phyloP scores from a whole-genome alignment of 371 early-diverging fungal genomes.

The Lichtheimia corymbifera region DNA sequence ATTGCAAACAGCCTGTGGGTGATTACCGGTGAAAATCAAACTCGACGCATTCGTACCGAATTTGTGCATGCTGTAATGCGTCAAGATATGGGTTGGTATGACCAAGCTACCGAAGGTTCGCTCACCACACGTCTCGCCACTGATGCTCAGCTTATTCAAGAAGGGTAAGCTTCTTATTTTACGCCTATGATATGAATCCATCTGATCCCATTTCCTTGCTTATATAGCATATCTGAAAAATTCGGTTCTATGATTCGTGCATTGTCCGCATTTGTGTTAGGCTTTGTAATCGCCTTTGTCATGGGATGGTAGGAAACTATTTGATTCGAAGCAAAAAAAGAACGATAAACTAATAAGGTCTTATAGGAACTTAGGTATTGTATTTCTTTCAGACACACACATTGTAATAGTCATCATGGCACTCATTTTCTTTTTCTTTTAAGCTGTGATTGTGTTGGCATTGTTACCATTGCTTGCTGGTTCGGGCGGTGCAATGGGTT shows the following conservation, averaged over 20 bases:
- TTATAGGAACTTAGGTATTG: conserved; percentile 62
- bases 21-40: conserved; percentile 16
- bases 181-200: no score
- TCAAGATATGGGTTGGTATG: conserved; percentile 89
- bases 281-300: conserved; percentile 76
- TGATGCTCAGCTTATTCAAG: conserved; percentile 69
- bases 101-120: conserved; percentile 61
- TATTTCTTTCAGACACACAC: conserved; percentile 60
- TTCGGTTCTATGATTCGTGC: conserved; percentile 64
- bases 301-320: conserved; percentile 65
- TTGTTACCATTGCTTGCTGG: conserved; percentile 53
- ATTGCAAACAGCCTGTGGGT: conserved; percentile 23
- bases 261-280: conserved; percentile 69
- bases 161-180: conserved; percentile 38
- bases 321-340: no score
- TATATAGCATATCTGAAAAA: conserved; percentile 75
- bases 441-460: conserved; percentile 75
- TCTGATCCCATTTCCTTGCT: no score
- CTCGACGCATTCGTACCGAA: conserved; percentile 52
- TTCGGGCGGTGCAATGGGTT: conserved; percentile 55
- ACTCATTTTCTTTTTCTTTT: conserved; percentile 57
- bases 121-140: conserved; percentile 66
- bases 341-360: no score
- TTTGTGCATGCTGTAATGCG: conserved; percentile 72
- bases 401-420: conserved; percentile 32